Conservation (phyloP, 2,329 filamentous ascomycete genomes). For the Nemania bipapillata region DNA sequence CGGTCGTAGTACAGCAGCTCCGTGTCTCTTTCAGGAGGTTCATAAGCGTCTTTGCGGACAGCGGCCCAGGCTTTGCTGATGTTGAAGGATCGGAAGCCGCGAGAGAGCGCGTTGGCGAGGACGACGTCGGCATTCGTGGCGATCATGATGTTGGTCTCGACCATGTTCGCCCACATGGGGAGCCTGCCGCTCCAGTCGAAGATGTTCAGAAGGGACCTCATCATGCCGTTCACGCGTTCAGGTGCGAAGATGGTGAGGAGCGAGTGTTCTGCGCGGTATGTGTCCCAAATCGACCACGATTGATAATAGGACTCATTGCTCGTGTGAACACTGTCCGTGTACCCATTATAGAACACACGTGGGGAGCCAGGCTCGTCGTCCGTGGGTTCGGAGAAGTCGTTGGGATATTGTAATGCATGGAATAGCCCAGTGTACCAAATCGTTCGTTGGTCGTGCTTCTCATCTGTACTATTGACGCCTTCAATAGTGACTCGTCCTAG, state of each 20-base stretch:
- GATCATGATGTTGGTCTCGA: slow-evolving; percentile 64
- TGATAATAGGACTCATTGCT: slow-evolving; percentile 60
- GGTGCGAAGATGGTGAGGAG: slow-evolving; percentile 59
- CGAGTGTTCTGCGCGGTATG: slow-evolving; percentile 60
- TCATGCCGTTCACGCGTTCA: slow-evolving; percentile 60
- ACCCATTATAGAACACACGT: slow-evolving; percentile 59
- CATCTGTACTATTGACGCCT: slow-evolving; percentile 56
- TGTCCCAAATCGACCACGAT: slow-evolving; percentile 64
- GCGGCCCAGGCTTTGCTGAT: slow-evolving; percentile 57
- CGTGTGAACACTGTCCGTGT: slow-evolving; percentile 58
- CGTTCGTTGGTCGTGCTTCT: slow-evolving; percentile 56
- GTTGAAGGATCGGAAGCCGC: slow-evolving; percentile 58
- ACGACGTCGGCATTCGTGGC: slow-evolving; percentile 61
- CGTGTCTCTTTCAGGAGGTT: slow-evolving; percentile 57
- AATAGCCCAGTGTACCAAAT: slow-evolving; percentile 61
- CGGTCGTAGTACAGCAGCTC: slow-evolving; percentile 60
- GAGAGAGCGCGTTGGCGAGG: slow-evolving; percentile 58
- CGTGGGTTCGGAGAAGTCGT: slow-evolving; percentile 59
- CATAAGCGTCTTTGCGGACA: slow-evolving; percentile 59
- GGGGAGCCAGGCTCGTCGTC: slow-evolving; percentile 35
- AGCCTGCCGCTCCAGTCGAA: slow-evolving; percentile 60
- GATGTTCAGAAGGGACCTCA: slow-evolving; percentile 58
- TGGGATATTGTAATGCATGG: slow-evolving; percentile 61
- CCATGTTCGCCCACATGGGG: slow-evolving; percentile 62
- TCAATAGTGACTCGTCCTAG: slow-evolving; percentile 57